Evolutionary conservation across 257 asterid species (phyloP).

Genomic region (Primulina huaijiensis): DNA sequence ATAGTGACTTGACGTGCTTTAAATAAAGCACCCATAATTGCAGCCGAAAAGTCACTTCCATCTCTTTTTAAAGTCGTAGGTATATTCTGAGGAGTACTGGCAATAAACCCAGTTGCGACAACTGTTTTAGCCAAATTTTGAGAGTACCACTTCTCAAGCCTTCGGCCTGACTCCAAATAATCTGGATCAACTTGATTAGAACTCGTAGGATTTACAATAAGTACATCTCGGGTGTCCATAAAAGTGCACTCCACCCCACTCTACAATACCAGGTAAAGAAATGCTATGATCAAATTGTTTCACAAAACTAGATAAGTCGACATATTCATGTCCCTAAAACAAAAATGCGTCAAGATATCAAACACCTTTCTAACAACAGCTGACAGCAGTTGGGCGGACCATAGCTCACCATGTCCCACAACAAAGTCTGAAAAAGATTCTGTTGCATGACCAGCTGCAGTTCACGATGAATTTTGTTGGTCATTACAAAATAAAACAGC

Average conservation of each 20-base stretch:
- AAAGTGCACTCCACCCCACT: slow-evolving; percentile 64
- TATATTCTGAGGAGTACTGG: slow-evolving; percentile 79
- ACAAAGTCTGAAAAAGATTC: slow-evolving; percentile 99
- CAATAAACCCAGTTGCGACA: slow-evolving; percentile 94
- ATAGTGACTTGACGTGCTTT: slow-evolving; percentile 92
- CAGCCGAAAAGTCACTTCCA: slow-evolving; percentile 99
- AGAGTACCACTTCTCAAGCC: slow-evolving; percentile 83
- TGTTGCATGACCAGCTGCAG: slow-evolving; percentile 96
- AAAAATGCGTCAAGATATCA: slow-evolving; percentile 18
- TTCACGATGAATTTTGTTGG: slow-evolving; percentile 22
- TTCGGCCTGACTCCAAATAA: slow-evolving; percentile 67
- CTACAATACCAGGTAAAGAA: slow-evolving; percentile 40
- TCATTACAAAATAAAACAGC: slow-evolving; percentile 13
- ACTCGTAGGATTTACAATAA: slow-evolving; percentile 75
- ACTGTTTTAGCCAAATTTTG: slow-evolving; percentile 59
- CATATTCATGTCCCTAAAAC: slow-evolving; percentile 13
- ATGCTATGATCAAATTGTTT: slow-evolving; percentile 5
- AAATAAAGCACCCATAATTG: slow-evolving; percentile 91
- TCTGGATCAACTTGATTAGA: slow-evolving; percentile 96
- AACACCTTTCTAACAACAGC: slow-evolving; percentile 78
- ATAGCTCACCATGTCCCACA: slow-evolving; percentile 95
- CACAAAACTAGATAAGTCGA: slow-evolving; percentile 13
- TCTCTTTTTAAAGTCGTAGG: slow-evolving; percentile 98
- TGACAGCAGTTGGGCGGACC: slow-evolving; percentile 90
- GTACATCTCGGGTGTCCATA: slow-evolving; percentile 99